Evolutionary conservation across 78 protist species (phyloP).

Genomic region (Dictyostelium brefeldianum): DNA sequence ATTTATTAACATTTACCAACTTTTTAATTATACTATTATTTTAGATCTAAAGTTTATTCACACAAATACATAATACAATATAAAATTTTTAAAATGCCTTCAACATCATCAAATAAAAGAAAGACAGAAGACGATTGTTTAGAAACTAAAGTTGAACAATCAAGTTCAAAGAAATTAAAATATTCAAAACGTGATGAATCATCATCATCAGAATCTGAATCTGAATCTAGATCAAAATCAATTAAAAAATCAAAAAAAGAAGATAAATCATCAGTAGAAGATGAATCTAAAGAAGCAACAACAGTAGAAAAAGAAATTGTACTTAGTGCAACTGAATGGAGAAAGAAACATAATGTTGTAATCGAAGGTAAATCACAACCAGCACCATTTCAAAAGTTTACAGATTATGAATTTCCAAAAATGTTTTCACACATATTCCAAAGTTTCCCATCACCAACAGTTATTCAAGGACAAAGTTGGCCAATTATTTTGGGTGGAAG

Average conservation of each 20-base stretch:
- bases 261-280: background rate
- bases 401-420: slow-evolving; percentile 59
- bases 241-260: background rate
- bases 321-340: slow-evolving; percentile 46
- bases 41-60: background rate
- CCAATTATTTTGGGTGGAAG: slow-evolving; percentile 57
- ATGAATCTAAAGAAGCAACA: background rate
- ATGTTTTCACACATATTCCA: slow-evolving; percentile 47
- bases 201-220: slow-evolving; percentile 16
- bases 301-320: background rate
- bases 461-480: slow-evolving; percentile 83
- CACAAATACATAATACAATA: background rate
- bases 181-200: background rate
- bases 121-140: slow-evolving; percentile 26
- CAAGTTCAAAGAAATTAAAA: slow-evolving; percentile 24
- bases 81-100: slow-evolving; percentile 35
- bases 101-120: slow-evolving; percentile 34
- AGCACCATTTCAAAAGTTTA: slow-evolving; percentile 64
- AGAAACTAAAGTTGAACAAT: slow-evolving; percentile 24
- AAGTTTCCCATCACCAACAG: slow-evolving; percentile 79
- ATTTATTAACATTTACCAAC: background rate
- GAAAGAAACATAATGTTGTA: slow-evolving; percentile 46
- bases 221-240: slow-evolving; percentile 11
- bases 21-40: background rate
- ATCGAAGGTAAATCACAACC: slow-evolving; percentile 50